Evolutionary conservation across 139 green algal species (phyloP).

Genomic region (Chlorella vulgaris): DNA sequence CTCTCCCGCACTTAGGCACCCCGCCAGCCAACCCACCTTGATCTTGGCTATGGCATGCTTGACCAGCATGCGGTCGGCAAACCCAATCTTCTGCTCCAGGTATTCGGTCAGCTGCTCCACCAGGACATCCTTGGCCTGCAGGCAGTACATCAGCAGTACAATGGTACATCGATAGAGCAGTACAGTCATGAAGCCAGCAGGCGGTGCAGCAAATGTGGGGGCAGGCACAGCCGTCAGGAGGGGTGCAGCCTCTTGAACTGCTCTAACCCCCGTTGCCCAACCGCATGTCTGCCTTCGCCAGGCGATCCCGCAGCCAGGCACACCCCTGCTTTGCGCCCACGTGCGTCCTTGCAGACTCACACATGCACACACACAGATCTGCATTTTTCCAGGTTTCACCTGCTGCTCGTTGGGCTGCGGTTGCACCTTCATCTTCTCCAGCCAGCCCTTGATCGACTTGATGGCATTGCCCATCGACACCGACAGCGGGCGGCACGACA

Average conservation of each 20-base stretch:
- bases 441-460: conserved; percentile 80
- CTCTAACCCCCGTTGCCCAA: too few species aligned
- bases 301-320: too few species aligned
- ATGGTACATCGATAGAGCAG: neutral
- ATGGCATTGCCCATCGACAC: conserved; percentile 94
- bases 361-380: neutral
- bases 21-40: conserved; percentile 1
- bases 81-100: conserved; percentile 74
- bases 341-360: neutral
- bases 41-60: conserved; percentile 79
- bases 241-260: too few species aligned
- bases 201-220: too few species aligned
- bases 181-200: neutral
- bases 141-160: neutral
- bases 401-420: conserved; percentile 38
- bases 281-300: too few species aligned
- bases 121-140: conserved; percentile 65
- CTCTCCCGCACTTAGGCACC: neutral
- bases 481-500: conserved; percentile 81
- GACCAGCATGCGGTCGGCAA: conserved; percentile 78
- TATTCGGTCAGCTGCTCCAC: conserved; percentile 55
- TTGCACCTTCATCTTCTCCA: conserved; percentile 51
- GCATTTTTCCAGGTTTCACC: too few species aligned
- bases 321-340: neutral
- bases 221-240: too few species aligned